A percentile compares a stretch with the other conserved stretches of the same genome.
phyloP scores from a whole-genome alignment of 75 land plant genomes.

The Cryptomeria japonica region DNA sequence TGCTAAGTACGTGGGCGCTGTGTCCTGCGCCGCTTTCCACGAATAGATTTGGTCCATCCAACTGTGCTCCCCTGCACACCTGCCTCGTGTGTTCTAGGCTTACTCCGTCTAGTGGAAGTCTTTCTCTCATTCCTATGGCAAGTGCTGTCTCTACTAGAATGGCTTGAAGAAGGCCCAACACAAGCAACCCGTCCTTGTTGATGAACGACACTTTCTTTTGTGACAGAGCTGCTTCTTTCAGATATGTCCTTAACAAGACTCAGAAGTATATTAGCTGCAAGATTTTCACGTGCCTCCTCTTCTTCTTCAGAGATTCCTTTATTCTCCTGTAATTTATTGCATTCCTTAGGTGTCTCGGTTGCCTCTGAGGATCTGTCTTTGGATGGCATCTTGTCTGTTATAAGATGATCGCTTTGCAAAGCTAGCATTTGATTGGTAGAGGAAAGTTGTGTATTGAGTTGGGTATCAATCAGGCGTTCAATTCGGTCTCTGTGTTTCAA shows the following conservation, averaged over 20 bases:
- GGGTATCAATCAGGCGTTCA: conserved; percentile 7
- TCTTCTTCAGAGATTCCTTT: not conserved
- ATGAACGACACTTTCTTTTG: not conserved
- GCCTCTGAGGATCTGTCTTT: conserved; percentile 5
- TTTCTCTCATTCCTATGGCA: conserved; percentile 6
- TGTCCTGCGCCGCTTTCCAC: conserved; percentile 14
- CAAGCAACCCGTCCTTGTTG: conserved; percentile 1
- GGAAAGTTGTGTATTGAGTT: not conserved
- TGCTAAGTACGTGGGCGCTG: conserved; percentile 1
- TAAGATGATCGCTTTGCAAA: not conserved
- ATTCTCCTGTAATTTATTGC: not conserved
- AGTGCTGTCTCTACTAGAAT: conserved; percentile 14
- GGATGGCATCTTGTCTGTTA: not conserved
- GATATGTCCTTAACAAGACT: conserved; percentile 12
- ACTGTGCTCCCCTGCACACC: not conserved
- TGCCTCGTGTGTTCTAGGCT: not conserved
- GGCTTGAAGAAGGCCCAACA: conserved; percentile 7
- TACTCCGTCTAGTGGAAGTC: not conserved
- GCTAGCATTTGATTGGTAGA: not conserved
- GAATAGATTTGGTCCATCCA: conserved; percentile 14
- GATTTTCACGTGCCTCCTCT: conserved; percentile 9
- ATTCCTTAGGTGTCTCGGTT: not conserved
- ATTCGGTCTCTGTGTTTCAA: not conserved
- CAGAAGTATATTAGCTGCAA: conserved; percentile 14
- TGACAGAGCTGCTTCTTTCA: not conserved